A percentile compares a stretch with the other conserved stretches of the same genome.
These are phyloP conservation scores for Puya raimondii DNA, from an alignment of 176 grass and related monocot genomes.

Conservation along the genomic window DNA sequence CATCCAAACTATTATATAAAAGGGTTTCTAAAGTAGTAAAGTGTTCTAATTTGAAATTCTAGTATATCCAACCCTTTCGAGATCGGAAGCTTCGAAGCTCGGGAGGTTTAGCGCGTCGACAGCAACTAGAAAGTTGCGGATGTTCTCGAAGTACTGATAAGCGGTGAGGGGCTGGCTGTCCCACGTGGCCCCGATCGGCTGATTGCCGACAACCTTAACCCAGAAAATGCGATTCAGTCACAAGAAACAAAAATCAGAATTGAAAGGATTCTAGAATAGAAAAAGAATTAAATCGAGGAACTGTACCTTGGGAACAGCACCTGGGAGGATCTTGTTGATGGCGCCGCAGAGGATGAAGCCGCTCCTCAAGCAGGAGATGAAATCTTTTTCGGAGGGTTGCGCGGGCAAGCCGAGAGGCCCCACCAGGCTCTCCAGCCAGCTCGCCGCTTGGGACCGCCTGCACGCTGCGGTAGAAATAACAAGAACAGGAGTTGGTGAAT, in stretches of 20 bases:
- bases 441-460: slow-evolving; percentile 60
- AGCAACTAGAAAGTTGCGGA: slow-evolving; percentile 88
- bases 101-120: slow-evolving; percentile 56
- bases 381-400: slow-evolving; percentile 56
- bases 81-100: slow-evolving; percentile 71
- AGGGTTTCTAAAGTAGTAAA: background rate
- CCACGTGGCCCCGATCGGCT: slow-evolving; percentile 24
- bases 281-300: background rate
- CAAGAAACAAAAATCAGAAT: background rate
- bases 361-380: slow-evolving; percentile 52
- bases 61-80: slow-evolving; percentile 49
- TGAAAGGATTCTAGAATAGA: background rate
- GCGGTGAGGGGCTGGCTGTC: slow-evolving; percentile 62
- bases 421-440: slow-evolving; percentile 55
- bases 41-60: background rate
- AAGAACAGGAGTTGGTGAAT: slow-evolving; percentile 18
- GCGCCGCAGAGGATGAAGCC: slow-evolving; percentile 75
- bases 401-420: slow-evolving; percentile 41
- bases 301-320: slow-evolving; percentile 50
- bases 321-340: slow-evolving; percentile 73
- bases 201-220: slow-evolving; percentile 27
- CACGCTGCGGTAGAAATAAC: slow-evolving; percentile 38
- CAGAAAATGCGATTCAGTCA: background rate
- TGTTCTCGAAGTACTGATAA: slow-evolving; percentile 90
- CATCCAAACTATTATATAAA: slow-evolving; percentile 10